Evolutionary conservation across 192 early-diverging fungal species (phyloP).

Genomic region (Podila verticillata): DNA sequence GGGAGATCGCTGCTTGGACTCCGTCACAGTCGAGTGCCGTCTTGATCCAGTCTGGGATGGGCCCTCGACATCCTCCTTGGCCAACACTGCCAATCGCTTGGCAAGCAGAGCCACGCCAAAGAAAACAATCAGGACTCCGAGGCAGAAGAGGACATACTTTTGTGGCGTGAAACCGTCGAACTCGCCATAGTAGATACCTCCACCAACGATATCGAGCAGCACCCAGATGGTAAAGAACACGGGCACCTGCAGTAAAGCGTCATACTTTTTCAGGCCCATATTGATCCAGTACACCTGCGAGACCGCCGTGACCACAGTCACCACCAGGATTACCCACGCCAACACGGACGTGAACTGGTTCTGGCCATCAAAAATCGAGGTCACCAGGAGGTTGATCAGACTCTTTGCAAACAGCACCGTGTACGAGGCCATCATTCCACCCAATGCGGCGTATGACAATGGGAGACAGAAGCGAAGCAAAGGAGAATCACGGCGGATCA

Average conservation of each 20-base stretch:
- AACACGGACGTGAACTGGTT: constrained; percentile 77
- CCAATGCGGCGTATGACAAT: constrained; percentile 76
- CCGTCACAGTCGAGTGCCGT: constrained; percentile 3
- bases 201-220: constrained; percentile 82
- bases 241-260: constrained; percentile 84
- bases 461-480: constrained; percentile 71
- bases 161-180: constrained; percentile 70
- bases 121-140: constrained; percentile 78
- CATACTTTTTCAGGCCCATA: constrained; percentile 82
- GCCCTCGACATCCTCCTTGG: constrained; percentile 48
- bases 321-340: constrained; percentile 74
- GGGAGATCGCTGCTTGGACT: neutral
- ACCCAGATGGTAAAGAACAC: constrained; percentile 88
- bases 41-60: constrained; percentile 3
- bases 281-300: constrained; percentile 89
- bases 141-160: constrained; percentile 72
- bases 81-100: constrained; percentile 60
- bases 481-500: constrained; percentile 53
- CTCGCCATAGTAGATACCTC: constrained; percentile 84
- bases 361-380: constrained; percentile 69
- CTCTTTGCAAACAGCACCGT: constrained; percentile 86
- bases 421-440: constrained; percentile 80
- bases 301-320: constrained; percentile 80
- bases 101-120: constrained; percentile 75
- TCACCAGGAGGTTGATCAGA: constrained; percentile 77